Evolutionary conservation across 805 yeast genomes (phyloP).

Genomic region (Candida jianshihensis): DNA sequence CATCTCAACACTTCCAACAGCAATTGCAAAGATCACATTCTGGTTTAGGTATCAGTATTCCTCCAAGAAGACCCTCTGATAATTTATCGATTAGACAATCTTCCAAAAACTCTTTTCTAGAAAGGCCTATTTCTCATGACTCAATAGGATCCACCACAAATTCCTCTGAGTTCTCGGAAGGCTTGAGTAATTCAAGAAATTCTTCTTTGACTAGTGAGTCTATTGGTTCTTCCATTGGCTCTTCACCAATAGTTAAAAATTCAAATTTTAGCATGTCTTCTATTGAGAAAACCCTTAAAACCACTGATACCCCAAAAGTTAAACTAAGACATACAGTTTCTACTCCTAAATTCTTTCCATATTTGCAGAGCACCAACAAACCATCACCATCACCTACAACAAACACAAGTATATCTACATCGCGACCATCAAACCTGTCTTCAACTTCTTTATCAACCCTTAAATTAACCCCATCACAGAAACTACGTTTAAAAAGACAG

Average conservation of each 20-base stretch:
- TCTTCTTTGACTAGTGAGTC: constrained; percentile 22
- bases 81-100: constrained; percentile 9
- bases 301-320: background rate
- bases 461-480: constrained; percentile 35
- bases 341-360: constrained; percentile 4
- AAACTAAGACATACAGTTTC: constrained; percentile 6
- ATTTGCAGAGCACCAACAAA: background rate
- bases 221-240: constrained; percentile 9
- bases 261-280: constrained; percentile 1
- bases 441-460: constrained; percentile 10
- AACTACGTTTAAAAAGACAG: constrained; percentile 31
- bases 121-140: constrained; percentile 24
- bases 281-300: background rate
- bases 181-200: constrained; percentile 16
- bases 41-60: constrained; percentile 15
- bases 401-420: background rate
- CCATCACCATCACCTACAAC: background rate
- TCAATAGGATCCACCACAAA: constrained; percentile 15
- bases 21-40: background rate
- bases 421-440: background rate
- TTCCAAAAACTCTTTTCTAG: constrained; percentile 12
- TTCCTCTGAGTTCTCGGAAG: constrained; percentile 16
- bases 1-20: constrained; percentile 1
- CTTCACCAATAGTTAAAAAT: constrained; percentile 12
- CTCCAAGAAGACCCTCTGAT: constrained; percentile 21